Conservation (phyloP, 441 rosid genomes). For the Populus hybrid region DNA sequence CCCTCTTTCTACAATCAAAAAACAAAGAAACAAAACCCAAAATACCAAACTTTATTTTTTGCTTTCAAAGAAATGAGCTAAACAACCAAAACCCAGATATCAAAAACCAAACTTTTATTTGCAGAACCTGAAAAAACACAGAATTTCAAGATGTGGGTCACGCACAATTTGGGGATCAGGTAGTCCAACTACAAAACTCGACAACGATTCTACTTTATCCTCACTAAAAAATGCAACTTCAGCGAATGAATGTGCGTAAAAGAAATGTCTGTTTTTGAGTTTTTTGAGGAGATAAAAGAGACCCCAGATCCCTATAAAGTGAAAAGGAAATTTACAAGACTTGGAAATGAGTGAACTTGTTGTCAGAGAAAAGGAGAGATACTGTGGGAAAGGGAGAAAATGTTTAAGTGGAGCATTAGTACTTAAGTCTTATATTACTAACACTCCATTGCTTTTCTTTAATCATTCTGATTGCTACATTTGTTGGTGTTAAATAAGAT, state of each 20-base stretch:
- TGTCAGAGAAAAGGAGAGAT: background rate
- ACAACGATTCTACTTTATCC: slow-evolving; percentile 11
- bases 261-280: slow-evolving; percentile 4
- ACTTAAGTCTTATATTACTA: background rate
- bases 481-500: background rate
- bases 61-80: background rate
- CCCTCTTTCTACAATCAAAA: background rate
- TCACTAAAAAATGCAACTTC: background rate
- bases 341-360: background rate
- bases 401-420: background rate
- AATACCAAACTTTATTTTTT: slow-evolving; percentile 7
- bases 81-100: background rate
- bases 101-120: background rate
- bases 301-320: slow-evolving; percentile 37
- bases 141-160: slow-evolving; percentile 23
- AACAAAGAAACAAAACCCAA: background rate
- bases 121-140: background rate
- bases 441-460: background rate
- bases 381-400: slow-evolving; percentile 1
- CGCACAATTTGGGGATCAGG: background rate
- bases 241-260: background rate
- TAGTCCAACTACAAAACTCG: background rate
- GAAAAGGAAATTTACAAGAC: background rate
- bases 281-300: slow-evolving; percentile 18
- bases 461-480: slow-evolving; percentile 16